These are phyloP conservation scores for Cladophialophora yegresii DNA, from an alignment of 2,329 filamentous ascomycete genomes.

Conservation along the genomic window DNA sequence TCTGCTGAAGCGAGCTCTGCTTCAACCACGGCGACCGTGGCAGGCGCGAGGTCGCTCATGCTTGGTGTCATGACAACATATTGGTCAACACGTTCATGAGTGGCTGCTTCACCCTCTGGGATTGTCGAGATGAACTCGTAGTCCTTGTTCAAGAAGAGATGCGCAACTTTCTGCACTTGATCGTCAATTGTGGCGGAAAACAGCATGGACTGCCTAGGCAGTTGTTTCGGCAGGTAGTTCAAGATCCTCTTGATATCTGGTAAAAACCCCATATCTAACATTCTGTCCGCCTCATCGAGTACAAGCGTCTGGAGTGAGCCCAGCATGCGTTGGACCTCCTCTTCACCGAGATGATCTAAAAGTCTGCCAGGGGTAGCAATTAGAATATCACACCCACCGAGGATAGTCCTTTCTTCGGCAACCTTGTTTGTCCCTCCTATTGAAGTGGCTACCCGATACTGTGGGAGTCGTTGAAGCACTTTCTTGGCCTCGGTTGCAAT, in stretches of 20 bases:
- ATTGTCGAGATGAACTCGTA: conserved; percentile 94
- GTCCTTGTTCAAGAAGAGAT: conserved; percentile 72
- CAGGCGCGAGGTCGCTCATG: conserved; percentile 67
- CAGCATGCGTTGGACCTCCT: conserved; percentile 63
- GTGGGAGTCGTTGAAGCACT: conserved; percentile 72
- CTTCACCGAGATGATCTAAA: conserved; percentile 74
- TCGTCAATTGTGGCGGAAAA: conserved; percentile 91
- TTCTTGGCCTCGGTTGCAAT: conserved; percentile 56
- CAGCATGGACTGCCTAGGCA: conserved; percentile 80
- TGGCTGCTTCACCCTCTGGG: conserved; percentile 73
- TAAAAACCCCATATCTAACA: conserved; percentile 69
- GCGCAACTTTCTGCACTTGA: conserved; percentile 77
- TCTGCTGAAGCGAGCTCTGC: conserved; percentile 42
- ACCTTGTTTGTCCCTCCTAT: conserved; percentile 27
- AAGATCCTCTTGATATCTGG: conserved; percentile 65
- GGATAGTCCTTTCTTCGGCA: conserved; percentile 17
- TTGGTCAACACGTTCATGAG: conserved; percentile 82
- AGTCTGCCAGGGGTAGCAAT: conserved; percentile 89
- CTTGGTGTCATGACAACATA: conserved; percentile 66
- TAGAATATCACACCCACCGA: conserved; percentile 55
- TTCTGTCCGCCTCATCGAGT: conserved; percentile 67
- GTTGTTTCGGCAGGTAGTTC: conserved; percentile 61
- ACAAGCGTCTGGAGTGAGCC: conserved; percentile 62
- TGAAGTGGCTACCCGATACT: conserved; percentile 71
- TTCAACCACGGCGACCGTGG: conserved; percentile 15